These are phyloP conservation scores for Trichoderma gamsii DNA, from an alignment of 495 filamentous ascomycete genomes.

Conservation along the genomic window DNA sequence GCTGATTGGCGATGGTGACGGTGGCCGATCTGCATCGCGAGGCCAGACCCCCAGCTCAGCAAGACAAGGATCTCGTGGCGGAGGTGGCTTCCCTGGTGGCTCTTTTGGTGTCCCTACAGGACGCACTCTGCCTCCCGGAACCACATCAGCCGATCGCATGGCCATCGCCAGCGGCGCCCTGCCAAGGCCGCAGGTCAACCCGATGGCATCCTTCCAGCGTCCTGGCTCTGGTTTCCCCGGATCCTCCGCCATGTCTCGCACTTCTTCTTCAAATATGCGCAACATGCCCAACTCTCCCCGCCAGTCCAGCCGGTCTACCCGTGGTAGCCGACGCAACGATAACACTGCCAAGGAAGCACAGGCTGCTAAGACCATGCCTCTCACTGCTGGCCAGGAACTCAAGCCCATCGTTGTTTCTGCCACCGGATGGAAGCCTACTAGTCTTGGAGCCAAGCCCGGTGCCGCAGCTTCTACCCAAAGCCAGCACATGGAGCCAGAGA, in stretches of 20 bases:
- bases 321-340: constrained; percentile 56
- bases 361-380: constrained; percentile 75
- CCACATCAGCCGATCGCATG: constrained; percentile 61
- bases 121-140: constrained; percentile 58
- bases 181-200: constrained; percentile 45
- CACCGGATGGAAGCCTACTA: constrained; percentile 86
- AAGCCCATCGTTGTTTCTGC: constrained; percentile 66
- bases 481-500: constrained; percentile 72
- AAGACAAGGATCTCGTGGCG: constrained; percentile 40
- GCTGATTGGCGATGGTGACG: constrained; percentile 67
- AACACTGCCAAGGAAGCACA: constrained; percentile 55
- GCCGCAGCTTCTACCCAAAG: constrained; percentile 32
- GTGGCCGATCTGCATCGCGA: constrained; percentile 59
- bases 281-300: constrained; percentile 45
- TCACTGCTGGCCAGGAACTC: constrained; percentile 72
- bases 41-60: constrained; percentile 54
- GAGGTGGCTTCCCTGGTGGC: constrained; percentile 58
- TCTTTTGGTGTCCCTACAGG: constrained; percentile 48
- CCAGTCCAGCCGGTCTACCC: constrained; percentile 46
- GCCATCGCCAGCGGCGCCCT: constrained; percentile 37
- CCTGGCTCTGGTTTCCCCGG: constrained; percentile 55
- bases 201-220: constrained; percentile 54
- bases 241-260: constrained; percentile 39
- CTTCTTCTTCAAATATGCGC: constrained; percentile 43
- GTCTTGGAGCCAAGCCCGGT: constrained; percentile 43